Evolutionary conservation across 371 early-diverging fungal species (phyloP).

Genomic region (Mucor circinelloides): DNA sequence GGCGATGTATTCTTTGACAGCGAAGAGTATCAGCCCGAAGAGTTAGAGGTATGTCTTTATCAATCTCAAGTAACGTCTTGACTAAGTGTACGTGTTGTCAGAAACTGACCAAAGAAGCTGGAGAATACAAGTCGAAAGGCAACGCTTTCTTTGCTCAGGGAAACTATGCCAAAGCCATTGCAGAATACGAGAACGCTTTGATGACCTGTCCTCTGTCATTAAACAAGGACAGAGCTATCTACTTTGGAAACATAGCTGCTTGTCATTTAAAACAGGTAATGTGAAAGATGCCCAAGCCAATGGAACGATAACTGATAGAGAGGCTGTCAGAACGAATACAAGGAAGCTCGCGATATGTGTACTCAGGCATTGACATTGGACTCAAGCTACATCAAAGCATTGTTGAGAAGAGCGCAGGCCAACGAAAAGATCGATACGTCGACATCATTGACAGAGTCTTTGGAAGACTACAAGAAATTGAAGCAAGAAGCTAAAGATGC

Average conservation of each 20-base stretch:
- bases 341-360: constrained; percentile 55
- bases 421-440: constrained; percentile 63
- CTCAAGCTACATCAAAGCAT: constrained; percentile 75
- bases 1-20: constrained; percentile 51
- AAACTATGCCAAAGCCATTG: constrained; percentile 55
- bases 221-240: constrained; percentile 55
- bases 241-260: constrained; percentile 70
- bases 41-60: constrained; percentile 31
- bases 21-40: constrained; percentile 36
- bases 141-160: constrained; percentile 56
- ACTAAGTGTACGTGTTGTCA: background rate
- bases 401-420: constrained; percentile 80
- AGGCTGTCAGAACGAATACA: constrained; percentile 41
- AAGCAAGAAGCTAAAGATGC: constrained; percentile 27
- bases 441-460: constrained; percentile 54
- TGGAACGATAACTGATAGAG: background rate
- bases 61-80: background rate
- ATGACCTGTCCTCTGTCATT: constrained; percentile 53
- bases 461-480: constrained; percentile 57
- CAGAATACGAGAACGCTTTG: constrained; percentile 64
- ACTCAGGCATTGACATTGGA: constrained; percentile 69
- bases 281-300: background rate
- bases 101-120: constrained; percentile 48
- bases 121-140: constrained; percentile 54
- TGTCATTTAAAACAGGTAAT: constrained; percentile 65